A percentile compares a stretch with the other conserved stretches of the same genome.
phyloP scores from a whole-genome alignment of 2,329 filamentous ascomycete genomes.

The Hyphodiscus sp. region DNA sequence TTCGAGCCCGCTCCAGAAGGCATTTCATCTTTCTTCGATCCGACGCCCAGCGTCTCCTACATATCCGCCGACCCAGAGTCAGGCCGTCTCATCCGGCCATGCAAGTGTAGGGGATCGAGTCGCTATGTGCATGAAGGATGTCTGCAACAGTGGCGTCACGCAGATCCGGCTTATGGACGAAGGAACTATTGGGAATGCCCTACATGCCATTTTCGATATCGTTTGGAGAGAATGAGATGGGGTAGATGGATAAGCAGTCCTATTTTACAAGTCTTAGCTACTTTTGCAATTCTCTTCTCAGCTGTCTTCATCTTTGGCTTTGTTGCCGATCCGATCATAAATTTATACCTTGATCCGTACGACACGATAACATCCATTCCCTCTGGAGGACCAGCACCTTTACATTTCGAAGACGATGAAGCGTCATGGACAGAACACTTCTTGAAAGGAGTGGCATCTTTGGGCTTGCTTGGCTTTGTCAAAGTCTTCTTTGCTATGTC shows the following conservation, averaged over 20 bases:
- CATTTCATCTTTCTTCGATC: conserved; percentile 49
- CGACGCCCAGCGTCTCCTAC: conserved; percentile 56
- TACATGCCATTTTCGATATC: conserved; percentile 80
- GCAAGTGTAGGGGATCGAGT: conserved; percentile 78
- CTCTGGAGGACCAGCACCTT: conserved; percentile 32
- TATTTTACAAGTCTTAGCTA: conserved; percentile 62
- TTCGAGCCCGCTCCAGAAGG: conserved; percentile 47
- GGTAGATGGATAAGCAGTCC: conserved; percentile 62
- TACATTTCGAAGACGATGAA: conserved; percentile 38
- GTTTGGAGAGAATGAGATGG: conserved; percentile 70
- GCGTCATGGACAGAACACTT: conserved; percentile 77
- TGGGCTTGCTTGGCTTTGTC: conserved; percentile 78
- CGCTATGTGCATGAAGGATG: conserved; percentile 94
- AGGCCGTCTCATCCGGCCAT: conserved; percentile 79
- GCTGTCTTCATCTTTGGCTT: conserved; percentile 82
- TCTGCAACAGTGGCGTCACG: conserved; percentile 72
- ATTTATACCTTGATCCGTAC: conserved; percentile 75
- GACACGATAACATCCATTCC: conserved; percentile 48
- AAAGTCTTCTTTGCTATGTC: conserved; percentile 72
- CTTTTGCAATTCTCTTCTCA: conserved; percentile 61
- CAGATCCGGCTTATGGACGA: conserved; percentile 55
- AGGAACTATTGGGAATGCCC: conserved; percentile 83
- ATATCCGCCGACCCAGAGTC: conserved; percentile 66
- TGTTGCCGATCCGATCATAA: conserved; percentile 85
- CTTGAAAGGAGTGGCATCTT: conserved; percentile 79